Percentiles rank a stretch among this genome's conserved stretches.
phyloP scores from a whole-genome alignment of 768 basidiomycete species.

The Rhodosporidiobolus odoratus region DNA sequence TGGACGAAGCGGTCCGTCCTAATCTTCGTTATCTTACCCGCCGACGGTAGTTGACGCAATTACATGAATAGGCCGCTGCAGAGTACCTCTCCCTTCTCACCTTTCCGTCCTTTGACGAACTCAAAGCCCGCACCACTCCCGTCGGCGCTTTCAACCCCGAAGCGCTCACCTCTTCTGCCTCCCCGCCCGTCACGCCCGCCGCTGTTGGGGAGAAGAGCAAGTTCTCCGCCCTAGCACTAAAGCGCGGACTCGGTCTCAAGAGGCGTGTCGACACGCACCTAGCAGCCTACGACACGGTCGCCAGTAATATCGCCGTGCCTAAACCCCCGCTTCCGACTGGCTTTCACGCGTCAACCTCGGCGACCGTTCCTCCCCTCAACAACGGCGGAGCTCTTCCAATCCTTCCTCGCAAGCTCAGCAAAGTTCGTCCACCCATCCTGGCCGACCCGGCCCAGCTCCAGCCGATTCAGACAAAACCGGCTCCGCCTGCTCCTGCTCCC shows the following conservation, averaged over 20 bases:
- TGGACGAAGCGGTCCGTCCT: constrained; percentile 13
- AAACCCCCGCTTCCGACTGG: not conserved
- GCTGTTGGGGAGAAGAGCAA: not conserved
- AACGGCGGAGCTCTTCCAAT: no score
- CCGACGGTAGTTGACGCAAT: not conserved
- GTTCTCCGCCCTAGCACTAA: not conserved
- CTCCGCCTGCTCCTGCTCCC: not conserved
- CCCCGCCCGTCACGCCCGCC: not conserved
- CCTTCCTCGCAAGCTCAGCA: constrained; percentile 24
- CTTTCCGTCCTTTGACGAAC: not conserved
- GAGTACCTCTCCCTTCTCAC: constrained; percentile 26
- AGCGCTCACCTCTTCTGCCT: not conserved
- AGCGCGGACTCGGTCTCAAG: constrained; percentile 8
- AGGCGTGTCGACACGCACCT: constrained; percentile 21
- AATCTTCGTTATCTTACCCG: not conserved
- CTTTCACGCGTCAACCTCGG: not conserved
- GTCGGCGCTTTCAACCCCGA: constrained; percentile 15
- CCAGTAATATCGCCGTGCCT: not conserved
- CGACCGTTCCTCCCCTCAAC: not conserved
- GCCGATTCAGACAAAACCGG: no score
- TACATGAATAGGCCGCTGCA: not conserved
- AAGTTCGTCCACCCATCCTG: not conserved
- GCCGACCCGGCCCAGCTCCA: not conserved
- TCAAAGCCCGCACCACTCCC: not conserved
- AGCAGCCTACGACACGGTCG: constrained; percentile 11